These are phyloP conservation scores for Populus hybrid DNA, from an alignment of 441 rosid genomes.

Conservation along the genomic window DNA sequence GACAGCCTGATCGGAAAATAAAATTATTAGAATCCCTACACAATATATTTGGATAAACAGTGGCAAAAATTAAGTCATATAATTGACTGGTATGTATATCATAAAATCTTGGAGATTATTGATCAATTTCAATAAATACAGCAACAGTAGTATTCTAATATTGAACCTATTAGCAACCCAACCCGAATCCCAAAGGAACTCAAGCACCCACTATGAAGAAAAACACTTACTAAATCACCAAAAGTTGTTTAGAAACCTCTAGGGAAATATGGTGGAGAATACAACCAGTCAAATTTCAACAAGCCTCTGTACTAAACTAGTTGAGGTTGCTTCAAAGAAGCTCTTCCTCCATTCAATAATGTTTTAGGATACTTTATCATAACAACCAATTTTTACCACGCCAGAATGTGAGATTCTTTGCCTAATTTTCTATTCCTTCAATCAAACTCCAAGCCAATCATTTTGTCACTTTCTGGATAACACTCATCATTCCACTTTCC, in stretches of 20 bases:
- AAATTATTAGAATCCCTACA: not conserved
- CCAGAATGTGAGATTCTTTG: not conserved
- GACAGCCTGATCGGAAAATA: conserved; percentile 59
- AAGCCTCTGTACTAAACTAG: not conserved
- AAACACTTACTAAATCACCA: not conserved
- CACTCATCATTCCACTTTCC: not conserved
- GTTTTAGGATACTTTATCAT: not conserved
- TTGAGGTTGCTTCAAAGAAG: not conserved
- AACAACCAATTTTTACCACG: not conserved
- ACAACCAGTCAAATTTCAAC: not conserved
- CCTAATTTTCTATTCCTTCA: not conserved
- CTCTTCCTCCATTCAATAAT: not conserved
- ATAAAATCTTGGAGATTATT: not conserved
- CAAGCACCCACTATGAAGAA: not conserved
- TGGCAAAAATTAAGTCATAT: not conserved
- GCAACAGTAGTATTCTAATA: not conserved
- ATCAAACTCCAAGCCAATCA: not conserved
- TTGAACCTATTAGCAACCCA: not conserved
- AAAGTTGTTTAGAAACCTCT: not conserved
- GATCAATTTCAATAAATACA: not conserved
- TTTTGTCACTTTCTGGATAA: too few species aligned
- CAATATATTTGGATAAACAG: not conserved
- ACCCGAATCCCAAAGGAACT: not conserved
- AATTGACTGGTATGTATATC: not conserved
- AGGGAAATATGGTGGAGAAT: not conserved